A percentile compares a stretch with the other conserved stretches of the same genome.
Evolutionary conservation across 192 early-diverging fungal species (phyloP).

Genomic region (Coemansia sp.): DNA sequence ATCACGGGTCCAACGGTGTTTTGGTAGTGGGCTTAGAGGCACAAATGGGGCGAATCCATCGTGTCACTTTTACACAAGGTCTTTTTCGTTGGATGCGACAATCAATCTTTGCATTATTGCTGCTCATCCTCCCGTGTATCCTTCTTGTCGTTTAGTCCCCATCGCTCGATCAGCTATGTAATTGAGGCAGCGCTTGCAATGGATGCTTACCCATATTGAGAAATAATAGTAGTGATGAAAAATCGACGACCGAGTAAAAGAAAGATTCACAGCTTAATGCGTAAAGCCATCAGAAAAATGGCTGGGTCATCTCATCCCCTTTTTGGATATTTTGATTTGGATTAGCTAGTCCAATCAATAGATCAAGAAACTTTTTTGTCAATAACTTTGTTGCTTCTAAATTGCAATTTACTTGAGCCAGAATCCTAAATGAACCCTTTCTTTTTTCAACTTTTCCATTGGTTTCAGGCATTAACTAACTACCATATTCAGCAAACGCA

Average conservation of each 20-base stretch:
- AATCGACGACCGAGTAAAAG: constrained; percentile 33
- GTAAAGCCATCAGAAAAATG: not conserved
- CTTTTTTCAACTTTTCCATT: not conserved
- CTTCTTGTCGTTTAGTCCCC: not conserved
- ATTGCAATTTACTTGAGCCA: too few relatives aligned
- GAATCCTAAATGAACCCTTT: too few relatives aligned
- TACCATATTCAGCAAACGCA: not conserved
- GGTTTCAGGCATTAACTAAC: not conserved
- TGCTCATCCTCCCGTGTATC: not conserved
- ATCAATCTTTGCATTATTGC: not conserved
- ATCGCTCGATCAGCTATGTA: not conserved
- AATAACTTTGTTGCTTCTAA: not conserved
- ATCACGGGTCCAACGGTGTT: not conserved
- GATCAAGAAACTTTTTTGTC: not conserved
- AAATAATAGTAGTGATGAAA: constrained; percentile 28
- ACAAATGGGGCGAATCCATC: not conserved
- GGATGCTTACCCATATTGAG: constrained; percentile 43
- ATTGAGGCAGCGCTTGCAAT: not conserved
- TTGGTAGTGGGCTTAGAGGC: not conserved
- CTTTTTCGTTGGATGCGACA: not conserved
- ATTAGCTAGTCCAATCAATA: not conserved
- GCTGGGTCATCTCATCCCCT: too few relatives aligned
- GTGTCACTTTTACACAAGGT: not conserved
- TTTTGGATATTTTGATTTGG: not conserved
- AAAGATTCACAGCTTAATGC: constrained; percentile 12